Evolutionary conservation across 1,284 basidiomycete genomes (phyloP).

Genomic region (Stereum hirsutum): DNA sequence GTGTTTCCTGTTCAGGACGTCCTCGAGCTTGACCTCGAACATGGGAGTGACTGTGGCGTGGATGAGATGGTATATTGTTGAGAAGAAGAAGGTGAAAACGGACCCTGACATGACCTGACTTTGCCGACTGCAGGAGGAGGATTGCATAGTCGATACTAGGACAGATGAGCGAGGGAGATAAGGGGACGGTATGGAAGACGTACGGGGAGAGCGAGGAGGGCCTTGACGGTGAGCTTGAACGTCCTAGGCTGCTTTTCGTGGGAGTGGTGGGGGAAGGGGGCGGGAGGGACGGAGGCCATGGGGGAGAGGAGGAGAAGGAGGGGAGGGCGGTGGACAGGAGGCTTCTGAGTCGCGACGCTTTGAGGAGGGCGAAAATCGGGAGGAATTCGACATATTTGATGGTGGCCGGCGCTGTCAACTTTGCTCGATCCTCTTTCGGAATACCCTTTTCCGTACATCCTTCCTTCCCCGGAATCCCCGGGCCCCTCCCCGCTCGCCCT

Average conservation of each 20-base stretch:
- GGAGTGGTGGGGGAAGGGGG: background rate
- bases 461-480: no score
- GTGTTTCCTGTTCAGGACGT: conserved; percentile 61
- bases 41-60: conserved; percentile 39
- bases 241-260: conserved; percentile 34
- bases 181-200: conserved; percentile 11
- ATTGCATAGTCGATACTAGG: conserved; percentile 51
- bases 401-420: no score
- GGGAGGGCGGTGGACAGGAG: background rate
- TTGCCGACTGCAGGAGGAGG: conserved; percentile 60
- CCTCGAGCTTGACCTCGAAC: conserved; percentile 53
- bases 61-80: conserved; percentile 2
- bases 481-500: no score
- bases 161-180: conserved; percentile 2
- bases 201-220: conserved; percentile 43
- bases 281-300: conserved; percentile 6
- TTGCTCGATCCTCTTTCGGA: no score
- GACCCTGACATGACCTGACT: conserved; percentile 50
- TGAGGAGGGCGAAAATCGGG: no score
- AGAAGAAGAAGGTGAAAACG: conserved; percentile 15
- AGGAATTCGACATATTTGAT: no score
- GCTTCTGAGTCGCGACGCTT: background rate
- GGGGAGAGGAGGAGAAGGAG: background rate
- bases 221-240: conserved; percentile 31
- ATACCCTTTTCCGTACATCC: no score